Evolutionary conservation across 1,284 basidiomycete genomes (phyloP).

Genomic region (Athelia psychrophila): DNA sequence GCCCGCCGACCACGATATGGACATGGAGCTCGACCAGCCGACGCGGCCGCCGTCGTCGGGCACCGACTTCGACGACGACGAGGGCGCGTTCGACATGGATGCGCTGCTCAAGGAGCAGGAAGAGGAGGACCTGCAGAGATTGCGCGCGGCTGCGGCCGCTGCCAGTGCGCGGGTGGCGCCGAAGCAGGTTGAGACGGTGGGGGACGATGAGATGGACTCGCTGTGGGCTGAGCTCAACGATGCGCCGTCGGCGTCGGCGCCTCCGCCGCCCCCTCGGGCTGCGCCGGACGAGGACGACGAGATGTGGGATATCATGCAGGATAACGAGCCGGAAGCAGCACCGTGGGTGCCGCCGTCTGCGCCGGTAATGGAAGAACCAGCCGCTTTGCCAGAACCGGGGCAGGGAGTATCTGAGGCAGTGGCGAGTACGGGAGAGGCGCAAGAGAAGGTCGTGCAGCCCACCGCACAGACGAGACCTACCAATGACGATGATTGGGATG

Average conservation of each 20-base stretch:
- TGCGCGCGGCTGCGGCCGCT: background rate
- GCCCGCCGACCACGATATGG: constrained; percentile 12
- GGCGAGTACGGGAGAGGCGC: constrained; percentile 15
- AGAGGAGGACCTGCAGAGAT: constrained; percentile 23
- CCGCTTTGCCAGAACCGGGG: background rate
- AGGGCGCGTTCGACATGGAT: constrained; percentile 52
- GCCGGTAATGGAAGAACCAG: background rate
- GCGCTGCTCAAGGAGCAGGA: constrained; percentile 49
- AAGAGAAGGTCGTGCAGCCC: background rate
- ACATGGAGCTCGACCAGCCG: constrained; percentile 26
- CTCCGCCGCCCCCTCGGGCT: constrained; percentile 5
- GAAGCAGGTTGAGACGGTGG: constrained; percentile 19
- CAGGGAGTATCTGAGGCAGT: constrained; percentile 7
- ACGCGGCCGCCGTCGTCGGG: constrained; percentile 48
- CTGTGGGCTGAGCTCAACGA: constrained; percentile 52
- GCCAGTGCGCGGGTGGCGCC: constrained; percentile 4
- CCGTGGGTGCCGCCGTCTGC: background rate
- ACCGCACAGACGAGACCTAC: constrained; percentile 2
- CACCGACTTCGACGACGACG: constrained; percentile 36
- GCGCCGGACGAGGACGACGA: constrained; percentile 51
- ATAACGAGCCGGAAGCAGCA: constrained; percentile 43
- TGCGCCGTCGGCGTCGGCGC: constrained; percentile 9
- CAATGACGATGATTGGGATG: constrained; percentile 45
- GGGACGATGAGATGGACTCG: constrained; percentile 44
- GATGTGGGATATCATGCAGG: constrained; percentile 66